Conservation (phyloP, 2,329 filamentous ascomycete species). For the Diaporthe aspalathi region DNA sequence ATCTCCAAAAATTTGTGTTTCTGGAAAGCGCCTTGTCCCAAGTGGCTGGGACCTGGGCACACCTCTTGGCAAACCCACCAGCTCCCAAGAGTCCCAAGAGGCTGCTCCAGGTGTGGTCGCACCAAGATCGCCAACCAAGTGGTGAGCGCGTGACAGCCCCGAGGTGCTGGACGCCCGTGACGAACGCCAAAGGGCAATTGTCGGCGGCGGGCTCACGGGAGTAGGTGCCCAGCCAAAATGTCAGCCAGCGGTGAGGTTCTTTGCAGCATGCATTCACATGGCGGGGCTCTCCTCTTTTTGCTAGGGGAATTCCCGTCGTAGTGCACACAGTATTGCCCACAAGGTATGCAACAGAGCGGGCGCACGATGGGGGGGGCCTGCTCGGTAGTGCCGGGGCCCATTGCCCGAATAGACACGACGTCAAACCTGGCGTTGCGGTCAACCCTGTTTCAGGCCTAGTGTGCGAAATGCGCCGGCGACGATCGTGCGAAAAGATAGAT, state of each 20-base stretch:
- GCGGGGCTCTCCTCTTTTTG: background rate
- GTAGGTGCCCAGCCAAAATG: background rate
- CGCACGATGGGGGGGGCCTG: conserved; percentile 22
- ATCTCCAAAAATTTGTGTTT: conserved; percentile 5
- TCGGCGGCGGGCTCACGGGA: background rate
- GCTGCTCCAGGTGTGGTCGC: background rate
- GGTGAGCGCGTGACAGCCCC: conserved; percentile 5
- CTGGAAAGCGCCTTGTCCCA: conserved; percentile 25
- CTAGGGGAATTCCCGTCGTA: background rate
- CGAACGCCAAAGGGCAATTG: background rate
- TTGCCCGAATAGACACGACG: conserved; percentile 24
- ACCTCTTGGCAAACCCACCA: conserved; percentile 23
- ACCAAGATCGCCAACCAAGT: background rate
- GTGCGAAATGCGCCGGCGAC: conserved; percentile 20
- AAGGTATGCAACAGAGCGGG: conserved; percentile 29
- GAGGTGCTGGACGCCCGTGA: background rate
- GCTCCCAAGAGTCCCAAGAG: conserved; percentile 4
- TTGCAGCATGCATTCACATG: conserved; percentile 5
- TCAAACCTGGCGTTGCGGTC: conserved; percentile 10
- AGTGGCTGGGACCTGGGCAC: conserved; percentile 24
- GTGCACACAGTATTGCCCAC: conserved; percentile 13
- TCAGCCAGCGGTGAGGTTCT: conserved; percentile 24
- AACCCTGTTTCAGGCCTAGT: conserved; percentile 27
- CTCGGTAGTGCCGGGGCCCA: conserved; percentile 25
- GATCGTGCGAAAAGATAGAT: conserved; percentile 27